A percentile compares a stretch with the other conserved stretches of the same genome.
These are phyloP conservation scores for Butyriboletus loyo DNA, from an alignment of 768 basidiomycete genomes.

Conservation along the genomic window DNA sequence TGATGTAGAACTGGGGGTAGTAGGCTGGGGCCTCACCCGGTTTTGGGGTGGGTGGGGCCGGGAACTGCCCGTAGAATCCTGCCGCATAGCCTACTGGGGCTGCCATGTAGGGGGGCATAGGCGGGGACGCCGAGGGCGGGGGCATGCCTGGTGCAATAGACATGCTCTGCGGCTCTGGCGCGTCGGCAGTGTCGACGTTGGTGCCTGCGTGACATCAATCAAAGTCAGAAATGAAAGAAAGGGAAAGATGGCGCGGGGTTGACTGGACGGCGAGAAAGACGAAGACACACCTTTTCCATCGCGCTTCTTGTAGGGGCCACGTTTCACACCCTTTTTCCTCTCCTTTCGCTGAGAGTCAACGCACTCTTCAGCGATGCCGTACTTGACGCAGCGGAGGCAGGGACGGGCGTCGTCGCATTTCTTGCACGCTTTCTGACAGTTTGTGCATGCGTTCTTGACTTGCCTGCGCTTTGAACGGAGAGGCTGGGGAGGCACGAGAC, in stretches of 20 bases:
- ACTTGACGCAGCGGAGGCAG: conserved; percentile 90
- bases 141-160: conserved; percentile 41
- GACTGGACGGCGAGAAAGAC: conserved; percentile 27
- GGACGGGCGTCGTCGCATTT: conserved; percentile 91
- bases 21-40: conserved; percentile 51
- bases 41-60: conserved; percentile 46
- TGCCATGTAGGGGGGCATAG: conserved; percentile 49
- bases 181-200: conserved; percentile 46
- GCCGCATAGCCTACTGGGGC: conserved; percentile 51
- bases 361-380: conserved; percentile 83
- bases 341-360: conserved; percentile 91
- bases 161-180: conserved; percentile 41
- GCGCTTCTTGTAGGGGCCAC: conserved; percentile 94
- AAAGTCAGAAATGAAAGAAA: conserved; percentile 40
- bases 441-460: conserved; percentile 90
- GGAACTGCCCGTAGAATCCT: conserved; percentile 55
- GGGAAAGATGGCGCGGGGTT: conserved; percentile 6
- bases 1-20: conserved; percentile 48
- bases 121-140: conserved; percentile 44
- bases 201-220: conserved; percentile 57
- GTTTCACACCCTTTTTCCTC: conserved; percentile 82
- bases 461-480: conserved; percentile 77
- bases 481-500: conserved; percentile 43
- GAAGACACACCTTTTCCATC: conserved; percentile 75
- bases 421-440: conserved; percentile 89